phyloP scores from a whole-genome alignment of 2,329 filamentous ascomycete genomes.

The Alternaria sp. region DNA sequence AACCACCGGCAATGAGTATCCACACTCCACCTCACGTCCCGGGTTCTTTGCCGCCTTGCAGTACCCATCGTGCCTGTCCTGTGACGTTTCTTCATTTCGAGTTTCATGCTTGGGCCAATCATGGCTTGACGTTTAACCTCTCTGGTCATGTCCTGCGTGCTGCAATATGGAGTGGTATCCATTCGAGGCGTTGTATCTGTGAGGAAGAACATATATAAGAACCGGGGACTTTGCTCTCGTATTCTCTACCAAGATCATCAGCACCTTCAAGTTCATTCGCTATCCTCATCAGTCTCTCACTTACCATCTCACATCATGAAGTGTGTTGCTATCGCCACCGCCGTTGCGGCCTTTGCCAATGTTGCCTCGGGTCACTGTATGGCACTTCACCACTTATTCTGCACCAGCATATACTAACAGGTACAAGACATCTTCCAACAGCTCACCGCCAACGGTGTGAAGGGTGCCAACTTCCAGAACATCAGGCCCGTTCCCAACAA shows the following conservation, averaged over 20 bases:
- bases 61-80: conserved; percentile 14
- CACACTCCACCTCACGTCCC: conserved; percentile 24
- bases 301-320: conserved; percentile 35
- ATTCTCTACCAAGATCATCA: conserved; percentile 11
- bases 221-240: conserved; percentile 3
- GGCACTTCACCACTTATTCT: conserved; percentile 4
- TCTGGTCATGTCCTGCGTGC: conserved; percentile 19
- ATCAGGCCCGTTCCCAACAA: conserved; percentile 49
- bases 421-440: conserved; percentile 46
- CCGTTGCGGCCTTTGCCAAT: conserved; percentile 42
- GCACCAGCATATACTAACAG: conserved; percentile 6
- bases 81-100: conserved; percentile 36
- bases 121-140: conserved; percentile 18
- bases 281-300: conserved; percentile 8
- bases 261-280: conserved; percentile 1
- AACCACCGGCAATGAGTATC: conserved; percentile 27
- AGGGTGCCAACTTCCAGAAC: conserved; percentile 45
- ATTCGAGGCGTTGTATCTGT: neutral
- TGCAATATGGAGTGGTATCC: conserved; percentile 30
- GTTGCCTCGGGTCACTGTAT: conserved; percentile 47
- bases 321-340: conserved; percentile 39
- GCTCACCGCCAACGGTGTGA: conserved; percentile 45
- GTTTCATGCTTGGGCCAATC: conserved; percentile 31
- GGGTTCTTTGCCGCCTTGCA: conserved; percentile 26
- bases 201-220: conserved; percentile 31